These are phyloP conservation scores for Cyphellophora europaea DNA, from an alignment of 2,329 filamentous ascomycete genomes.

Conservation along the genomic window DNA sequence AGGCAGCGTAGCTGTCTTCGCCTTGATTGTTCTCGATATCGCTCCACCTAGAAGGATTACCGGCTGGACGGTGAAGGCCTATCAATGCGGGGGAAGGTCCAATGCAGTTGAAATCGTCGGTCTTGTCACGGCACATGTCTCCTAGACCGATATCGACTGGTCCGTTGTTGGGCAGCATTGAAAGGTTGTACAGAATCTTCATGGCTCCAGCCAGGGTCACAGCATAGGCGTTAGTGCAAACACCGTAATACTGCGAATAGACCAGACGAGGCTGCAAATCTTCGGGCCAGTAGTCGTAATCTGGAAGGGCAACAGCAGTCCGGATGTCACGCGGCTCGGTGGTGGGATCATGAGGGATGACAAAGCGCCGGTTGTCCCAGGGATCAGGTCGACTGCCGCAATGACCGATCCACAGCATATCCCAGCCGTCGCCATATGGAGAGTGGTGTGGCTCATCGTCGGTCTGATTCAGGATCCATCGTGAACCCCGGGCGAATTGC, in stretches of 20 bases:
- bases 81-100: constrained; percentile 39
- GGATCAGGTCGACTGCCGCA: constrained; percentile 24
- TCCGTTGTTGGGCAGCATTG: constrained; percentile 18
- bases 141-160: constrained; percentile 36
- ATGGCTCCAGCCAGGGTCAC: constrained; percentile 28
- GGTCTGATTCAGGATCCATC: constrained; percentile 20
- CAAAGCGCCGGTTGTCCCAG: constrained; percentile 19
- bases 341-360: constrained; percentile 23
- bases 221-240: constrained; percentile 30
- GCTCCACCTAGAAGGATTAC: constrained; percentile 21
- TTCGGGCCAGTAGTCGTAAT: constrained; percentile 11
- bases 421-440: constrained; percentile 44
- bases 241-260: constrained; percentile 23
- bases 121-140: constrained; percentile 33
- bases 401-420: constrained; percentile 43
- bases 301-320: constrained; percentile 10
- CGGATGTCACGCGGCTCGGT: constrained; percentile 11
- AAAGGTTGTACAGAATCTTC: constrained; percentile 26
- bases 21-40: constrained; percentile 20
- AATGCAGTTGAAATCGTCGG: constrained; percentile 25
- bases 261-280: constrained; percentile 29
- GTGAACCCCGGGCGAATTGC: constrained; percentile 22
- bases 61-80: constrained; percentile 35
- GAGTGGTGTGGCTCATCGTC: constrained; percentile 20
- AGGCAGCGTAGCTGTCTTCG: constrained; percentile 11